Conservation (phyloP, 2,329 filamentous ascomycete species). For the Fusarium newnesense region DNA sequence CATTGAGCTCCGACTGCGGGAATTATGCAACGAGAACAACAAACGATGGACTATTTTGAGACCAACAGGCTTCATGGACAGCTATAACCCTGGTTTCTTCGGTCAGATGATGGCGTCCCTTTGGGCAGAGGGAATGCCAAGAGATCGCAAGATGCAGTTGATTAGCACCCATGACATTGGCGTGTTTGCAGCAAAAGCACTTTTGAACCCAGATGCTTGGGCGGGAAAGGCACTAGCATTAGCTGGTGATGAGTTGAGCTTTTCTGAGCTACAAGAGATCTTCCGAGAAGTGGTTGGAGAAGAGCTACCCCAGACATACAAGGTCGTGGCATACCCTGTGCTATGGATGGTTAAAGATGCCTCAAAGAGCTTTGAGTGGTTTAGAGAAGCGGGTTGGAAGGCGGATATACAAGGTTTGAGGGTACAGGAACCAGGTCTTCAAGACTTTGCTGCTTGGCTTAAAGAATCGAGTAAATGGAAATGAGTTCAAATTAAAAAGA, state of each 20-base stretch:
- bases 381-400: constrained; percentile 21
- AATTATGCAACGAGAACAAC: background rate
- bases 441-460: constrained; percentile 36
- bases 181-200: constrained; percentile 10
- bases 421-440: background rate
- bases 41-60: constrained; percentile 42
- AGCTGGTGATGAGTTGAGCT: constrained; percentile 19
- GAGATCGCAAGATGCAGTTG: constrained; percentile 39
- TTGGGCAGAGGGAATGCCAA: constrained; percentile 39
- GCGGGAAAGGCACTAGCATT: constrained; percentile 2
- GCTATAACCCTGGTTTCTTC: constrained; percentile 39
- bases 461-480: constrained; percentile 37
- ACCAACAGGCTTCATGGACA: constrained; percentile 46
- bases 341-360: constrained; percentile 28
- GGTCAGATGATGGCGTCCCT: constrained; percentile 42
- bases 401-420: constrained; percentile 9
- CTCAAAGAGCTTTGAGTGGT: constrained; percentile 28
- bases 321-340: background rate
- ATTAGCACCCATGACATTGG: constrained; percentile 44
- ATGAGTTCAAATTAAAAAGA: no score
- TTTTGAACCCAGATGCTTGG: constrained; percentile 7
- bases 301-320: constrained; percentile 11
- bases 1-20: constrained; percentile 18
- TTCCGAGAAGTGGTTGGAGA: constrained; percentile 4
- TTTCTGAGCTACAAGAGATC: background rate